phyloP scores from a whole-genome alignment of 345 rosid genomes.

The Erodium maritimum region DNA sequence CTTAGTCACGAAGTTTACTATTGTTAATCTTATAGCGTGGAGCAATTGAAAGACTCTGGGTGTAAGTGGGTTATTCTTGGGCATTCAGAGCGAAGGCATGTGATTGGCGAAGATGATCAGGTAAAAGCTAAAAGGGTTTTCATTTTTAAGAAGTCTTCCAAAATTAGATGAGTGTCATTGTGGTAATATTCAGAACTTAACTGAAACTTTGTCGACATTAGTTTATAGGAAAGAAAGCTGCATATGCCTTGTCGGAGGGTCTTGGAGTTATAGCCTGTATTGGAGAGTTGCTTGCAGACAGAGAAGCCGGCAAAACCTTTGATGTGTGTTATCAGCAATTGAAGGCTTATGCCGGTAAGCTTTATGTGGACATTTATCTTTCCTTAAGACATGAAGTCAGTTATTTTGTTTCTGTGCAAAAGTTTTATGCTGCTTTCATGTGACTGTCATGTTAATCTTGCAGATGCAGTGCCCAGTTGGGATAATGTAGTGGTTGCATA shows the following conservation, averaged over 20 bases:
- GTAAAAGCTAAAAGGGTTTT: conserved; percentile 24
- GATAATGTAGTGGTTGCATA: conserved; percentile 82
- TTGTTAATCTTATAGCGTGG: conserved; percentile 49
- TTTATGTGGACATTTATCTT: conserved; percentile 7
- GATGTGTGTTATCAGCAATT: conserved; percentile 86
- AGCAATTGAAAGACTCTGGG: conserved; percentile 81
- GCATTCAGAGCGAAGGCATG: conserved; percentile 91
- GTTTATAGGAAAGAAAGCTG: conserved; percentile 98
- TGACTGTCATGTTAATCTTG: neutral
- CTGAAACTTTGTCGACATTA: conserved; percentile 20
- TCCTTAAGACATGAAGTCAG: neutral
- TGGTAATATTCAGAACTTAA: neutral
- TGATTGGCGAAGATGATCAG: conserved; percentile 88
- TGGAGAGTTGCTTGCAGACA: conserved; percentile 73
- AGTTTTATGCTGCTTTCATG: neutral
- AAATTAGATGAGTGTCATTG: neutral
- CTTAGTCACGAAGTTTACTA: neutral
- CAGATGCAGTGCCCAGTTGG: conserved; percentile 92
- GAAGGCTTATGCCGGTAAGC: conserved; percentile 76
- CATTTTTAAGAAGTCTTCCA: neutral
- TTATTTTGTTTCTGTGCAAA: neutral
- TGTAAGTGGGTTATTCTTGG: conserved; percentile 98
- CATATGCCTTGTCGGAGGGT: conserved; percentile 75
- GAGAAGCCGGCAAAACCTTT: conserved; percentile 95
- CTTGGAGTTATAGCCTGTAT: conserved; percentile 94